A percentile compares a stretch with the other conserved stretches of the same genome.
Evolutionary conservation across 2,329 filamentous ascomycete species (phyloP).

Genomic region (Aspergillus fumigatus): DNA sequence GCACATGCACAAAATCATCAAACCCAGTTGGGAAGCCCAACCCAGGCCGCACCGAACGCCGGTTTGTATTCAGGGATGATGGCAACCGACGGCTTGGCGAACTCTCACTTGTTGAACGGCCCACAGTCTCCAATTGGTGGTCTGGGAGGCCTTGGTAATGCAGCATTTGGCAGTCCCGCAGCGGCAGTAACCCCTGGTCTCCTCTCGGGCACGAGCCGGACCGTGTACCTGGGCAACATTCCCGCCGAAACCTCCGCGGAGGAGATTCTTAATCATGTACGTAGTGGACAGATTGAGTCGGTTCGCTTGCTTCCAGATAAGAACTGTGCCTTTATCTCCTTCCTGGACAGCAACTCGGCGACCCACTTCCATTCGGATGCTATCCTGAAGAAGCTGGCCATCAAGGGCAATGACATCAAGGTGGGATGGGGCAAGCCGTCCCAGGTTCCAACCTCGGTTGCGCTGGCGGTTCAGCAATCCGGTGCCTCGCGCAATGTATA

Average conservation of each 20-base stretch:
- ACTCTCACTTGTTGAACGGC: constrained; percentile 71
- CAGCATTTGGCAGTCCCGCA: constrained; percentile 60
- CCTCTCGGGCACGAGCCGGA: constrained; percentile 86
- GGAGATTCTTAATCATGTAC: constrained; percentile 92
- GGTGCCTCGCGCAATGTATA: constrained; percentile 97
- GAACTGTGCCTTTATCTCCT: constrained; percentile 99
- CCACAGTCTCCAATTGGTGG: constrained; percentile 81
- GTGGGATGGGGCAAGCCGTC: constrained; percentile 99
- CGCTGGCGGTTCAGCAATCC: constrained; percentile 95
- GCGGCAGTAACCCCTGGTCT: constrained; percentile 75
- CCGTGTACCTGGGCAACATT: constrained; percentile 96
- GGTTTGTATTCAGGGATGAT: constrained; percentile 80
- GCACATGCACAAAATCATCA: constrained; percentile 54
- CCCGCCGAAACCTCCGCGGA: constrained; percentile 96
- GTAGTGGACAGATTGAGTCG: constrained; percentile 98
- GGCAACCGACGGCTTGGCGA: constrained; percentile 77
- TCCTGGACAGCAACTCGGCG: constrained; percentile 93
- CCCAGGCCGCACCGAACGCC: constrained; percentile 65
- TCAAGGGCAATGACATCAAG: constrained; percentile 99
- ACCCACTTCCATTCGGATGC: constrained; percentile 99
- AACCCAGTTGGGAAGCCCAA: constrained; percentile 65
- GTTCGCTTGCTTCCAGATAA: constrained; percentile 94
- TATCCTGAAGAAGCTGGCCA: constrained; percentile 98
- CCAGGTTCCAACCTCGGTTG: constrained; percentile 93
- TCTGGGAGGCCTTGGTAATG: constrained; percentile 61